Evolutionary conservation across 2,329 filamentous ascomycete species (phyloP).

Genomic region (Exophiala calicioides): DNA sequence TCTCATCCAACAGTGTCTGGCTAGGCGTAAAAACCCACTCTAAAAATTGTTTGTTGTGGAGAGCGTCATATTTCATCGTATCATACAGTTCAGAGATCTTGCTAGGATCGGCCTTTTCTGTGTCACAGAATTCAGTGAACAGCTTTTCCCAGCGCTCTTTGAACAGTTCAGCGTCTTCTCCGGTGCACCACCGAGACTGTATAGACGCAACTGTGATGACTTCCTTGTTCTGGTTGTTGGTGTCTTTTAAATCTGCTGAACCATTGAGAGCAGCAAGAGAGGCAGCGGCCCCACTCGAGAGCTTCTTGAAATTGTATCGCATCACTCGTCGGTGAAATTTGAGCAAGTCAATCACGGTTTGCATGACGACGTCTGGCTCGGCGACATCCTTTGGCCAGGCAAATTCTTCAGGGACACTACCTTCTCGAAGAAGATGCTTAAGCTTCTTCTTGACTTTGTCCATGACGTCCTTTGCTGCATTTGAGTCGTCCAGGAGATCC

Average conservation of each 20-base stretch:
- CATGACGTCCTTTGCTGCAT: slow-evolving; percentile 98
- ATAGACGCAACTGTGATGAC: slow-evolving; percentile 66
- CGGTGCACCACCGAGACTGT: slow-evolving; percentile 92
- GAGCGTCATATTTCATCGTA: slow-evolving; percentile 98
- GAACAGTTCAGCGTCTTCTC: slow-evolving; percentile 92
- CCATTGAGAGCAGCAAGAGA: slow-evolving; percentile 49
- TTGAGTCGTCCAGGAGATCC: slow-evolving; percentile 93
- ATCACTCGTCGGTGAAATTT: slow-evolving; percentile 95
- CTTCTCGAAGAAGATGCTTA: slow-evolving; percentile 85
- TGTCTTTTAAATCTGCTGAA: slow-evolving; percentile 26
- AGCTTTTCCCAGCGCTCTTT: slow-evolving; percentile 98
- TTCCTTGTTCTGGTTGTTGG: slow-evolving; percentile 29
- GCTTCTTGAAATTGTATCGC: slow-evolving; percentile 85
- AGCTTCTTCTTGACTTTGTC: slow-evolving; percentile 99
- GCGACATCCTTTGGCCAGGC: slow-evolving; percentile 96
- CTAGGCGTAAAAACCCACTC: slow-evolving; percentile 93
- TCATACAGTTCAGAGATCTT: slow-evolving; percentile 99
- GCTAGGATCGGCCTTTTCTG: slow-evolving; percentile 96
- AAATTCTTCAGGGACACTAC: slow-evolving; percentile 92
- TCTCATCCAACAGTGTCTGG: slow-evolving; percentile 55
- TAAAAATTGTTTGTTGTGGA: slow-evolving; percentile 93
- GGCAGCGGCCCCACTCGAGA: slow-evolving; percentile 65
- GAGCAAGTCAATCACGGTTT: slow-evolving; percentile 91
- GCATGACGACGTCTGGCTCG: slow-evolving; percentile 89
- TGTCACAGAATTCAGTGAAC: slow-evolving; percentile 93